Evolutionary conservation across 2,329 filamentous ascomycete genomes (phyloP), one percentile per base, ranked within the genome.

Genomic region (Mariannaea sp.): DNA sequence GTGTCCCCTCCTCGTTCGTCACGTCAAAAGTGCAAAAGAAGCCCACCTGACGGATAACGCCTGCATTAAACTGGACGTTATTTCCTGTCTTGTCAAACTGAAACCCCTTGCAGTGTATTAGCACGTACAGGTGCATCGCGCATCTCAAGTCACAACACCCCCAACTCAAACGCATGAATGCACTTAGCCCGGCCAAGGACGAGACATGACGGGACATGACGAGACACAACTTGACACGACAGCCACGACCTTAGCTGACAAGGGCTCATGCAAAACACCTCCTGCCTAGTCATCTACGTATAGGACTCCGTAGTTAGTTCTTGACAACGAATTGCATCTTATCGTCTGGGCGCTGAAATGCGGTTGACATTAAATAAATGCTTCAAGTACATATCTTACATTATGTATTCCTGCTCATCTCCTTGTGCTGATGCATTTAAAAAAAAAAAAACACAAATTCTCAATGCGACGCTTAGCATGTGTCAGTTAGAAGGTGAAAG

Each of bases 221-320:
- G 45, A 54, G 45, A 54, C 51, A 49, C n/a, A 12, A 44, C 24
- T 30, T 48, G 51, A 49, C 41, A 45, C 49, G 35, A 33, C 41
- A 33, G 39, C 29, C n/a, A 32, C 36, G 36, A 12, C 19, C 36
- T 19, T 22, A 24, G n/a, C n/a, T n/a, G 13, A 40, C 17, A 20
- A 29, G 19, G 22, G 7, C 5, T 10, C n/a, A 41, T 16, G 22
- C 20, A 14, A 22, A 20, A 22, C 19, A 38, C 35, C 29, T 29
- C 7, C 26, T 7, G 12, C 26, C n/a, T n/a, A n/a, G n/a, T n/a
- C n/a, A n/a, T n/a, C n/a, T n/a, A n/a, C n/a, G n/a, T n/a, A n/a
- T n/a, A n/a, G n/a, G n/a, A n/a, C n/a, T n/a, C 16, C 6, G 35
- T 19, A 19, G 4, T 8, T 38, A n/a, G n/a, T n/a, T n/a, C n/a